Percentiles rank a stretch among this genome's conserved stretches.
Conservation (phyloP, 1,139 yeast genomes). For the Cylindricascospora bacillispora region DNA sequence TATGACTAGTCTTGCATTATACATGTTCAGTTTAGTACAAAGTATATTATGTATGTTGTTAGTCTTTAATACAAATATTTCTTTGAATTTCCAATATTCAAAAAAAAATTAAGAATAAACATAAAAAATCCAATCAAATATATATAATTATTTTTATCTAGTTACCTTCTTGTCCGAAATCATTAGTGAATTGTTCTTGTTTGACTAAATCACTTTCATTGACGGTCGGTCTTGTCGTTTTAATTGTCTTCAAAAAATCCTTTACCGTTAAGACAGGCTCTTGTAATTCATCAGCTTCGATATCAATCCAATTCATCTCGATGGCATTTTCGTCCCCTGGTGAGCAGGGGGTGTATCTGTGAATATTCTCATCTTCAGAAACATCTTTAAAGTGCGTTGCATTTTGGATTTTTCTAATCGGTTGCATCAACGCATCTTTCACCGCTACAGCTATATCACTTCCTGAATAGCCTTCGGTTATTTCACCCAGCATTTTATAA, state of each 20-base stretch:
- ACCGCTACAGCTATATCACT: constrained; percentile 96
- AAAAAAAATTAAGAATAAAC: constrained; percentile 1
- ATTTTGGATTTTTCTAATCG: constrained; percentile 86
- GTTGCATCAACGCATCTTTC: constrained; percentile 96
- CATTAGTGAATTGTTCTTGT: constrained; percentile 81
- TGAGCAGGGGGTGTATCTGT: constrained; percentile 76
- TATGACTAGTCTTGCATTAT: constrained; percentile 27
- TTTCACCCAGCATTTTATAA: constrained; percentile 65
- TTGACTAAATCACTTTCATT: constrained; percentile 69
- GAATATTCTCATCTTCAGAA: constrained; percentile 23
- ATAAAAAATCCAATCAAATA: not conserved
- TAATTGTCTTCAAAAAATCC: constrained; percentile 87
- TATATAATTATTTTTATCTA: constrained; percentile 26
- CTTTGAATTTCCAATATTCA: constrained; percentile 1
- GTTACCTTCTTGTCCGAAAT: constrained; percentile 96
- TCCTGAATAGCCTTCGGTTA: constrained; percentile 97
- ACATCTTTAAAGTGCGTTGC: constrained; percentile 84
- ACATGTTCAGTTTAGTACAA: no score
- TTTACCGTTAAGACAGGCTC: constrained; percentile 86
- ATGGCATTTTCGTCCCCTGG: constrained; percentile 84
- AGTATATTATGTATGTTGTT: no score
- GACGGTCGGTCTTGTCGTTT: constrained; percentile 89
- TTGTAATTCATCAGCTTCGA: constrained; percentile 74
- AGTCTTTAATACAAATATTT: constrained; percentile 1
- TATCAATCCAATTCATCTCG: constrained; percentile 90